Conservation (phyloP, 2,329 filamentous ascomycete genomes). For the Albophoma yamanashiensis region DNA sequence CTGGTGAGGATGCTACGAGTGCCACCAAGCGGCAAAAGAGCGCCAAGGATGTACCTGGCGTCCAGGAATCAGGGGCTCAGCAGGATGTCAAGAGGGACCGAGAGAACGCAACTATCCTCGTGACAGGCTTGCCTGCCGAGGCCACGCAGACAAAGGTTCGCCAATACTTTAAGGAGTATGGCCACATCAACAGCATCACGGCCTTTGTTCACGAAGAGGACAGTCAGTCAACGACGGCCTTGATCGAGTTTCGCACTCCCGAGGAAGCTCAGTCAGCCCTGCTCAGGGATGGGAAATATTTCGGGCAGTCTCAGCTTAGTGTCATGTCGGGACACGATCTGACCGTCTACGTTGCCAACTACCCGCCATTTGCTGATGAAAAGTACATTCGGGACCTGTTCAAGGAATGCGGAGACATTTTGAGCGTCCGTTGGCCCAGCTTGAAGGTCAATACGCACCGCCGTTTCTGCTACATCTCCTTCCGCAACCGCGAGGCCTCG, state of each 20-base stretch:
- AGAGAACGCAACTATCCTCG: conserved; percentile 78
- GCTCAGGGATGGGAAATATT: conserved; percentile 69
- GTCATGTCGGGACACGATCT: conserved; percentile 67
- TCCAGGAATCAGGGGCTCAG: conserved; percentile 3
- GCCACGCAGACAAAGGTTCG: conserved; percentile 63
- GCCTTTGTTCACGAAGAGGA: conserved; percentile 50
- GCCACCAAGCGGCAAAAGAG: conserved; percentile 58
- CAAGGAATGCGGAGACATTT: conserved; percentile 65
- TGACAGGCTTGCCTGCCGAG: conserved; percentile 63
- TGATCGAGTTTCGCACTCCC: conserved; percentile 74
- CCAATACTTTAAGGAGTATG: conserved; percentile 88
- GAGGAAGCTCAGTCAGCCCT: conserved; percentile 77
- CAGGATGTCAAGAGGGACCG: conserved; percentile 63
- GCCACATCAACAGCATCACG: conserved; percentile 68
- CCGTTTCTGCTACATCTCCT: conserved; percentile 95
- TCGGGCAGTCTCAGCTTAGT: conserved; percentile 61
- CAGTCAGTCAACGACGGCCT: conserved; percentile 52
- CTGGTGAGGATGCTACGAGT: conserved; percentile 26
- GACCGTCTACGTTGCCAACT: conserved; percentile 87
- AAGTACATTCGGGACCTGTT: conserved; percentile 59
- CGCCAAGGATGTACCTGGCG: conserved; percentile 20
- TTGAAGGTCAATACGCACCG: conserved; percentile 81
- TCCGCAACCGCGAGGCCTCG: conserved; percentile 57
- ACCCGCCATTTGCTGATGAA: conserved; percentile 67
- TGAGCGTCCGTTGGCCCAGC: conserved; percentile 82